Conservation (phyloP, 768 basidiomycete genomes). For the Pleurotus eryngii region DNA sequence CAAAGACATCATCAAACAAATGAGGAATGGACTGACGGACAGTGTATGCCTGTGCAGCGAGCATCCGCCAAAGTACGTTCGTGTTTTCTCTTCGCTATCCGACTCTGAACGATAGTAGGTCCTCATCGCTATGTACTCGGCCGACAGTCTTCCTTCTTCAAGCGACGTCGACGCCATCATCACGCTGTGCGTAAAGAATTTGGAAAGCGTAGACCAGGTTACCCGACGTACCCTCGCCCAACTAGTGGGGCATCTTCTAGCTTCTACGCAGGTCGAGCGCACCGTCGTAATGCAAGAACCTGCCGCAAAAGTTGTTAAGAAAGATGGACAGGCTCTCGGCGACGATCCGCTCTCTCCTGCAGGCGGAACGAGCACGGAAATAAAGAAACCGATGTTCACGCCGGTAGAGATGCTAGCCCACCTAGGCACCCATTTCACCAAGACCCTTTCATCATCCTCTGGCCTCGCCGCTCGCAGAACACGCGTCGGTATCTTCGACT, state of each 20-base stretch:
- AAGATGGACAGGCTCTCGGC: constrained; percentile 51
- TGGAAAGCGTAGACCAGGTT: constrained; percentile 81
- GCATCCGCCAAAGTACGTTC: constrained; percentile 68
- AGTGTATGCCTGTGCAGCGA: constrained; percentile 81
- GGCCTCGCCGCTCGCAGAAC: constrained; percentile 44
- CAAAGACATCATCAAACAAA: constrained; percentile 84
- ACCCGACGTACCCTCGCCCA: constrained; percentile 79
- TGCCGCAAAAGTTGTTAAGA: constrained; percentile 53
- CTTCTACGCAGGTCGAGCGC: constrained; percentile 75
- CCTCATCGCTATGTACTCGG: constrained; percentile 52
- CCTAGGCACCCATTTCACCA: constrained; percentile 81
- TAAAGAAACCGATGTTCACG: constrained; percentile 65
- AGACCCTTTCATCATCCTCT: constrained; percentile 43
- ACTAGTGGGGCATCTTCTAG: constrained; percentile 80
- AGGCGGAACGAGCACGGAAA: constrained; percentile 45
- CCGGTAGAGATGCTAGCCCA: constrained; percentile 79
- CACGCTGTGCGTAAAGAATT: constrained; percentile 58
- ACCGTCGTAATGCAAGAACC: constrained; percentile 41
- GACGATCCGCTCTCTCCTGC: constrained; percentile 50
- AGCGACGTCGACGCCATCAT: constrained; percentile 79
- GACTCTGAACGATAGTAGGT: constrained; percentile 28
- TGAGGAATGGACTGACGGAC: constrained; percentile 71
- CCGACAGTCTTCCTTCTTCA: constrained; percentile 51
- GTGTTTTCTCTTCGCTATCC: neutral
- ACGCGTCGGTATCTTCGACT: constrained; percentile 84